Evolutionary conservation across 441 rosid genomes (phyloP), one percentile per base, ranked within the genome.

Genomic region (Rhodomyrtus psidioides): DNA sequence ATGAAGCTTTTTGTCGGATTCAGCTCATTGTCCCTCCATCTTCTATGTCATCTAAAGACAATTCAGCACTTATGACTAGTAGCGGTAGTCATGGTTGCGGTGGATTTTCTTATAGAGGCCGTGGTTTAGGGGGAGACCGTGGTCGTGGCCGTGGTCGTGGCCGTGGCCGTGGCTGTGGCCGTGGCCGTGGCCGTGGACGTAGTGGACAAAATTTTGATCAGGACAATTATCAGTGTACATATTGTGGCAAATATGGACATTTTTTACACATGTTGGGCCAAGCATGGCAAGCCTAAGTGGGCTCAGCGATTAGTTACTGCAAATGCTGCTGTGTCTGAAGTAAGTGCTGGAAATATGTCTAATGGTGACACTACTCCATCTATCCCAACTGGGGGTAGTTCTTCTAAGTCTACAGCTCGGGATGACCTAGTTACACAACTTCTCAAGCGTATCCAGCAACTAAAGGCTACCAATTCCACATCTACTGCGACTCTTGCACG

Each of bases 261-360:
- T 27, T 9, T 27, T 17, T 19, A 59, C 0, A 15, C 21, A 27
- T 59, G 70, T 6, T 59, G 6, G 70, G 70, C 21, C 2, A 59
- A 59, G 17, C 70, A 27, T 59, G 70, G 70, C 21, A 15, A 59
- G 21, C 12, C 1, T 27, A 8, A 59, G 39, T 59, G 4, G 21
- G 21, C 17, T 59, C 10, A 27, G 15, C 2, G 5, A 59, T 59
- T 15, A 14, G 70, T 27, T 59, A 59, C 9, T 59, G 1, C 21
- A 59, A 27, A 27, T 59, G 2, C 0, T 59, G 1, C 0, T 27
- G 21, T 14, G 70, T 27, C 0, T 59, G 1, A 59, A 59, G 21
- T 5, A 12, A 59, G 6, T 27, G 5, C 0, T 59, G 1, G 39
- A 59, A 59, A 59, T 27, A 21, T 27, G 39, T 59, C 70, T 59